Evolutionary conservation across 805 yeast species (phyloP), one percentile per base, ranked within the genome.

Genomic region (Pichia sporocuriosa): DNA sequence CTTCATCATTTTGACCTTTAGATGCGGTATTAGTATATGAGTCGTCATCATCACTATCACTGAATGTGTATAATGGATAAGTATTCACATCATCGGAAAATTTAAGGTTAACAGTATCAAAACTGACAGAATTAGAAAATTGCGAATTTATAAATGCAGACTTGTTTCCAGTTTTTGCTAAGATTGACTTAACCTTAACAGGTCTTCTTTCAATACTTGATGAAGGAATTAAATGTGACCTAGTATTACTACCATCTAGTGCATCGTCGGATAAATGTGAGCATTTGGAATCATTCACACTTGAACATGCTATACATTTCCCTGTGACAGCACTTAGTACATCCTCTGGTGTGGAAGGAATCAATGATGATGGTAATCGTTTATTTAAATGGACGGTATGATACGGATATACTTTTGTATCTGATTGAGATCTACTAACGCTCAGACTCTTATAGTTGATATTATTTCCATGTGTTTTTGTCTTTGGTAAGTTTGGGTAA

Each of bases 101-200:
- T 16, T 56, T 56, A 2, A 57, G 67, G 59, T 74, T 67, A 16
- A 76, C 70, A 15, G 81, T 73, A 55, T 76, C 80, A 51, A 75
- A 76, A 2, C 77, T 69, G 2, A 76, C 78, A 23, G 48, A 44
- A 27, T 47, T 47, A 2, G 43, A 16, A 35, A 47, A 47, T 24
- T 40, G 45, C 16, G 41, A 25, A 32, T 40, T 40, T 11, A 38
- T 19, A 5, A n/a, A 13, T 13, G 41, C n/a, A 8, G 35, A 29
- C 7, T 39, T 32, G 15, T 30, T 31, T 2, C 31, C 43, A 20
- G 21, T 41, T 20, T 36, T 48, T 5, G 41, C 22, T 17, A 49
- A 35, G 23, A 45, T 48, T 2, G 53, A 46, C 17, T 49, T 45
- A 7, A 34, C 23, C 16, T 42, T 39, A 25, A 25, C 16, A 11